A percentile compares a stretch with the other conserved stretches of the same genome.
phyloP scores from a whole-genome alignment of 495 filamentous ascomycete genomes.

The Lophiostoma macrostomum region DNA sequence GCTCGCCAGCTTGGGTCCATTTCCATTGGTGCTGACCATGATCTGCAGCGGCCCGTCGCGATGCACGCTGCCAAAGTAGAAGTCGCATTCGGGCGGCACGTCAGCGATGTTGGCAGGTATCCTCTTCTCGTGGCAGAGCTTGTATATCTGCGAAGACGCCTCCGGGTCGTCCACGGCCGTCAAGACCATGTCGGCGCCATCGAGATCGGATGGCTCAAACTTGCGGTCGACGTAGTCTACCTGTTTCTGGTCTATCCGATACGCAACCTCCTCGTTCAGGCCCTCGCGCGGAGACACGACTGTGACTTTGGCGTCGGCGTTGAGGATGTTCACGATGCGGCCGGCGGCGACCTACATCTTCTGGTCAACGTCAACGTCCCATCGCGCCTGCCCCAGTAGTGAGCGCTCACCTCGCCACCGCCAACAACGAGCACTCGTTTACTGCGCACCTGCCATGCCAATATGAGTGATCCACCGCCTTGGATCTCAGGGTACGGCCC shows the following conservation, averaged over 20 bases:
- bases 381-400: not conserved
- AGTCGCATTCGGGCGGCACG: constrained; percentile 94
- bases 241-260: constrained; percentile 69
- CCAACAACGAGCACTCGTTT: constrained; percentile 85
- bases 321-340: constrained; percentile 86
- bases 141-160: constrained; percentile 83
- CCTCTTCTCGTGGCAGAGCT: constrained; percentile 77
- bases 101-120: constrained; percentile 96
- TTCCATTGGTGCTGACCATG: constrained; percentile 98
- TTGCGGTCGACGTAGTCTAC: constrained; percentile 74
- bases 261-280: constrained; percentile 81
- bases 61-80: constrained; percentile 95
- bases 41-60: constrained; percentile 93
- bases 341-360: constrained; percentile 82
- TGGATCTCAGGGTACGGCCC: constrained; percentile 62
- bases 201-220: constrained; percentile 79
- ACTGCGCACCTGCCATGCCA: constrained; percentile 89
- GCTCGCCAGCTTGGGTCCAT: constrained; percentile 87
- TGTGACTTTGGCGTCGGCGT: constrained; percentile 87
- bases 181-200: constrained; percentile 79
- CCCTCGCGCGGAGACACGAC: constrained; percentile 76
- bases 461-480: constrained; percentile 84
- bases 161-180: constrained; percentile 89
- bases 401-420: constrained; percentile 73
- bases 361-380: constrained; percentile 35